Evolutionary conservation across 176 grass and related monocot genomes (phyloP).

Genomic region (Bromus sterilis): DNA sequence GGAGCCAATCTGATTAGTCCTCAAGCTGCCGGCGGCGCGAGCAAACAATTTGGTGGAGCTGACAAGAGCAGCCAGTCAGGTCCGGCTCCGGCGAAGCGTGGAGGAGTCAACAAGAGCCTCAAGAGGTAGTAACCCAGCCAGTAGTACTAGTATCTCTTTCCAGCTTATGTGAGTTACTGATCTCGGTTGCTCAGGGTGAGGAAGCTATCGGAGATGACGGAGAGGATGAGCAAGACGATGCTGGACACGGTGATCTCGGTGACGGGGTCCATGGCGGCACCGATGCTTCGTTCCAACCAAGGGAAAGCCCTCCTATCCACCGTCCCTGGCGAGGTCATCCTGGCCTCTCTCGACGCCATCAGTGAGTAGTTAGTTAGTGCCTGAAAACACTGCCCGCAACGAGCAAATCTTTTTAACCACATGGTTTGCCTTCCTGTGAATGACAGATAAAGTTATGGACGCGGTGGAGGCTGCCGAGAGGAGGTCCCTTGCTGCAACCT

Average conservation of each 20-base stretch:
- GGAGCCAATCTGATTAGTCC: constrained; percentile 72
- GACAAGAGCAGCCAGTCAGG: constrained; percentile 12
- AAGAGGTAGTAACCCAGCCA: constrained; percentile 40
- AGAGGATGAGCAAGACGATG: constrained; percentile 78
- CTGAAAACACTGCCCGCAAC: not conserved
- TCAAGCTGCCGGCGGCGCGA: constrained; percentile 25
- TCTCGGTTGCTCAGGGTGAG: constrained; percentile 46
- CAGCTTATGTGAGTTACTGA: not conserved
- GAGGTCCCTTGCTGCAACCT: constrained; percentile 64
- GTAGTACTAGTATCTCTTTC: not conserved
- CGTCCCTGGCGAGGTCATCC: constrained; percentile 72
- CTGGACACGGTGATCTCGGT: constrained; percentile 63
- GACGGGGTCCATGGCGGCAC: constrained; percentile 60
- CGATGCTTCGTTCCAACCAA: constrained; percentile 61
- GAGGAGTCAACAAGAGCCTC: constrained; percentile 62
- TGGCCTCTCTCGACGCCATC: constrained; percentile 80
- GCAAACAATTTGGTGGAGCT: constrained; percentile 9
- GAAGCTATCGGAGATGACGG: constrained; percentile 88
- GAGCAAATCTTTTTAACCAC: not conserved
- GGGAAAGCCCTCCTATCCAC: constrained; percentile 46
- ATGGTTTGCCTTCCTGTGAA: not conserved
- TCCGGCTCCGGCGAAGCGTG: constrained; percentile 7
- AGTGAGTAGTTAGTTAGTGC: constrained; percentile 36
- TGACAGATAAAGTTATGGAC: constrained; percentile 81
- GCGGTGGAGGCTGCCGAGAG: constrained; percentile 76